Conservation (phyloP, 345 rosid species). For the Hevea brasiliensis region DNA sequence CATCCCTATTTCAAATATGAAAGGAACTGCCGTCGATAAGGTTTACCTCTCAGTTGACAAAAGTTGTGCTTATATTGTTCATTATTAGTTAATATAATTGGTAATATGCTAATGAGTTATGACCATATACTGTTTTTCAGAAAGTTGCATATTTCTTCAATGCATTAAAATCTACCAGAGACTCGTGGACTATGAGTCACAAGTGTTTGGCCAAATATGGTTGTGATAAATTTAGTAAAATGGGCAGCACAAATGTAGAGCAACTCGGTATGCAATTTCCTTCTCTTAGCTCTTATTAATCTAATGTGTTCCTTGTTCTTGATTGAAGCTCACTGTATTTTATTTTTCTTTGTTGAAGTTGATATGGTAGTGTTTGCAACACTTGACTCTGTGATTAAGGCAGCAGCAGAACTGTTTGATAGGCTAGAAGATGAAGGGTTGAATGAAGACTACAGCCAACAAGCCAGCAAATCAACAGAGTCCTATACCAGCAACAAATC, state of each 20-base stretch:
- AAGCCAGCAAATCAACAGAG: not conserved
- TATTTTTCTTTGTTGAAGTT: not conserved
- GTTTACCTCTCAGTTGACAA: not conserved
- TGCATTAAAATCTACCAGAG: constrained; percentile 8
- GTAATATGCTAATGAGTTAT: not conserved
- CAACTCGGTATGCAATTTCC: constrained; percentile 9
- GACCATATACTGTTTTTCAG: not conserved
- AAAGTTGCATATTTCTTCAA: constrained; percentile 10
- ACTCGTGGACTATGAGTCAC: not conserved
- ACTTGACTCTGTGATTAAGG: constrained; percentile 12
- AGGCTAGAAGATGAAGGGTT: constrained; percentile 3
- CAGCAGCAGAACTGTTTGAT: constrained; percentile 11
- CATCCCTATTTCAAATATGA: not conserved
- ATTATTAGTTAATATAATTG: not conserved
- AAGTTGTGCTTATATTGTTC: not conserved
- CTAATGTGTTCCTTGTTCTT: not conserved
- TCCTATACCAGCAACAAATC: too few relatives aligned
- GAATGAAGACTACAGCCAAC: not conserved
- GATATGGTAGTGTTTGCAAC: constrained; percentile 9
- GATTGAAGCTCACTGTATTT: not conserved
- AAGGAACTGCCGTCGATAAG: constrained; percentile 10
- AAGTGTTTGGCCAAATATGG: constrained; percentile 5
- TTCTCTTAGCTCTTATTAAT: not conserved
- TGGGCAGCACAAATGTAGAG: not conserved
- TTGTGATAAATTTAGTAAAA: not conserved